phyloP scores from a whole-genome alignment of 345 rosid genomes.

The Dovyalis caffra region DNA sequence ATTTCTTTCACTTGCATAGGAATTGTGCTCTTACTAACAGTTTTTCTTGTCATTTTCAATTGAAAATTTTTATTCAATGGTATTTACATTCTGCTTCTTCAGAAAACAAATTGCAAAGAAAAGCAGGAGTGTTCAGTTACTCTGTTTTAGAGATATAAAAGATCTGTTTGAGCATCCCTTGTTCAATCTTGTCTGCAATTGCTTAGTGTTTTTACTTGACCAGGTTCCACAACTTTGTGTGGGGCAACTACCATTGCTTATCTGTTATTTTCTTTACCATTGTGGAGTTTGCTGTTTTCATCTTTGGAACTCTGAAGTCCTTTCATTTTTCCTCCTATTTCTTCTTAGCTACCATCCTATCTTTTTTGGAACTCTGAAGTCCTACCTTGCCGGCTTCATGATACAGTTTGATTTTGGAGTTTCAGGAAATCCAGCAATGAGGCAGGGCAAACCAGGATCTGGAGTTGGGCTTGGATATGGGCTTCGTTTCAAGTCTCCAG shows the following conservation, averaged over 20 bases:
- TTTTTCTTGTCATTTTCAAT: neutral
- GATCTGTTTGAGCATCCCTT: neutral
- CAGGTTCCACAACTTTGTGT: neutral
- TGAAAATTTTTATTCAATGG: neutral
- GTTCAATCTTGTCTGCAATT: neutral
- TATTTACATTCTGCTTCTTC: too few relatives aligned
- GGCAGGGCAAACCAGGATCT: constrained; percentile 84
- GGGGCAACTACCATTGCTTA: neutral
- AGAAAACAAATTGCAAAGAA: neutral
- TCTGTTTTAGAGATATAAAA: too few relatives aligned
- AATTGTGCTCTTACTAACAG: neutral
- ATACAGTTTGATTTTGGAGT: constrained; percentile 6
- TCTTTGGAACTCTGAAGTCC: neutral
- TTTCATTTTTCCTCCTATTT: neutral
- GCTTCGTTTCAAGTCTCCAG: constrained; percentile 61
- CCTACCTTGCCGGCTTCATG: neutral
- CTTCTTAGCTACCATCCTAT: neutral
- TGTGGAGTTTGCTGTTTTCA: neutral
- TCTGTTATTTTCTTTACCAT: neutral
- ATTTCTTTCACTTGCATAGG: constrained; percentile 7
- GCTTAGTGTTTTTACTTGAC: neutral
- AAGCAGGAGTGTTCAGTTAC: too few relatives aligned
- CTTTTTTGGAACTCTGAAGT: neutral
- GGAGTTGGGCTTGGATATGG: constrained; percentile 80
- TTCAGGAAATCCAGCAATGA: constrained; percentile 84